These are phyloP conservation scores for Globisporangium polare DNA, from an alignment of 352 stramenopile genomes.

Conservation along the genomic window DNA sequence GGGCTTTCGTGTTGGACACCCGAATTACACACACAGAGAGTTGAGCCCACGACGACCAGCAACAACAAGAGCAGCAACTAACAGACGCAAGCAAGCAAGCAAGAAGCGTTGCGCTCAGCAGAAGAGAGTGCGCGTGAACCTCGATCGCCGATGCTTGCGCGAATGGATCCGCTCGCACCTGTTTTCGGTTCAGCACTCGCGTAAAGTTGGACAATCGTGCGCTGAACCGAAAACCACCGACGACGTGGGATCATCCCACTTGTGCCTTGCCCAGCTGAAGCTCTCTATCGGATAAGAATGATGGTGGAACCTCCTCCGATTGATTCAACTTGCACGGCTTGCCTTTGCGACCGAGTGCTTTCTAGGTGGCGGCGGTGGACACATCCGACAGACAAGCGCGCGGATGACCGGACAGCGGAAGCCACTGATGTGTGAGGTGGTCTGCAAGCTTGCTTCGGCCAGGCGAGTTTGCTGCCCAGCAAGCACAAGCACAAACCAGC, in stretches of 20 bases:
- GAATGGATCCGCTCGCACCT: neutral
- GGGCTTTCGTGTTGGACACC: neutral
- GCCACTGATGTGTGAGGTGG: no score
- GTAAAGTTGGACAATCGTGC: neutral
- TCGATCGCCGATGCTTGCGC: constrained; percentile 3
- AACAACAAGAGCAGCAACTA: no score
- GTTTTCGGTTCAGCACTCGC: constrained; percentile 1
- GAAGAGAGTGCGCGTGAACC: neutral
- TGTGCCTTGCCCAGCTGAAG: neutral
- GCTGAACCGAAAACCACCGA: neutral
- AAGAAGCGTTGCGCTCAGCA: no score
- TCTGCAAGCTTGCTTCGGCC: no score
- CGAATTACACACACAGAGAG: neutral
- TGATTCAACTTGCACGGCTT: neutral
- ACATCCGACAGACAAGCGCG: no score
- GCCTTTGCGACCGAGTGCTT: neutral
- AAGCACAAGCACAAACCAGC: no score
- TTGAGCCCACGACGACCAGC: neutral
- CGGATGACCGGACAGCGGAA: no score
- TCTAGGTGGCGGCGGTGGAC: no score
- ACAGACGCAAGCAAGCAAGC: no score
- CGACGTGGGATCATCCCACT: neutral
- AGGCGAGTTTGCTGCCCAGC: no score
- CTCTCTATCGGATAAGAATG: constrained; percentile 5
- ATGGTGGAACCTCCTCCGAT: neutral